Evolutionary conservation across 306 rosid genomes (phyloP).

Genomic region (Aeschynomene evenia): DNA sequence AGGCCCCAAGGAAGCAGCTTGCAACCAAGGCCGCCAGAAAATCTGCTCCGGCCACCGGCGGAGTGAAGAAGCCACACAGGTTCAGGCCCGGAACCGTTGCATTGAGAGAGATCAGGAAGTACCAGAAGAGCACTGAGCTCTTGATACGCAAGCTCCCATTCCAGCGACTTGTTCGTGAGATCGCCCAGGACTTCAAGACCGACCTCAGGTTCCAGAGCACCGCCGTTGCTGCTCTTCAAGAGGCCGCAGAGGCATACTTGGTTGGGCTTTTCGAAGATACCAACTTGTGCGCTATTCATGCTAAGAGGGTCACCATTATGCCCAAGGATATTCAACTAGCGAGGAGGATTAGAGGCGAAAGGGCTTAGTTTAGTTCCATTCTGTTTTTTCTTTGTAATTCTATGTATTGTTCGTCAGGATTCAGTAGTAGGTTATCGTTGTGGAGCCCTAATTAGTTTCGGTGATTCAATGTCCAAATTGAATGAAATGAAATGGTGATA

Average conservation of each 20-base stretch:
- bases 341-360: conserved; percentile 14
- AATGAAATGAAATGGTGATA: too few relatives aligned
- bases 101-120: conserved; percentile 26
- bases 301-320: conserved; percentile 7
- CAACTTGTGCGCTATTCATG: not conserved
- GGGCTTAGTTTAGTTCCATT: not conserved
- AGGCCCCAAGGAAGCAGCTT: conserved; percentile 21
- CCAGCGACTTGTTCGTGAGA: conserved; percentile 18
- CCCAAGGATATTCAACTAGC: conserved; percentile 24
- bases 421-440: not conserved
- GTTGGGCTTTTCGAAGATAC: not conserved
- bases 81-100: conserved; percentile 20
- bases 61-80: conserved; percentile 21
- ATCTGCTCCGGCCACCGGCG: conserved; percentile 10
- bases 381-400: not conserved
- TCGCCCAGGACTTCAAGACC: conserved; percentile 24
- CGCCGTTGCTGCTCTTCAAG: not conserved
- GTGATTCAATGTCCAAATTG: not conserved
- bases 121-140: conserved; percentile 30
- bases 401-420: not conserved
- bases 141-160: conserved; percentile 20
- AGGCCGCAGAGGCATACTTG: conserved; percentile 1
- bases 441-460: not conserved
- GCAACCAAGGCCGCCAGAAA: conserved; percentile 15
- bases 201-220: conserved; percentile 24